Conservation (phyloP, 2,329 filamentous ascomycete species). For the Aureobasidium sp. region DNA sequence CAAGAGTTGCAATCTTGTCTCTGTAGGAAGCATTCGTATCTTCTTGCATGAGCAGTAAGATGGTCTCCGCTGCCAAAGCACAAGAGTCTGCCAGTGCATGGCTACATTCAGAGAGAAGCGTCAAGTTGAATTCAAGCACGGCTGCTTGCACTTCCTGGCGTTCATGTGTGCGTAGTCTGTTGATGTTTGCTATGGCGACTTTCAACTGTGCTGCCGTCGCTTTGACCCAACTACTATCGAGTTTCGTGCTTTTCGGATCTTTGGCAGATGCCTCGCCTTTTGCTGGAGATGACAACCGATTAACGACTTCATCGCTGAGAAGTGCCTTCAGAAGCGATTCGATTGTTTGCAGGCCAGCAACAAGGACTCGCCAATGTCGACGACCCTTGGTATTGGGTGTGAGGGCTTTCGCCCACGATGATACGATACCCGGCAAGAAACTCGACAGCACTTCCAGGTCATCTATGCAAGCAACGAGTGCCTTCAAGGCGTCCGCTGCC, state of each 20-base stretch:
- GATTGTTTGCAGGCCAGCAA: slow-evolving; percentile 23
- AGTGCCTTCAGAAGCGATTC: slow-evolving; percentile 18
- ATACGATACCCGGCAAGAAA: slow-evolving; percentile 83
- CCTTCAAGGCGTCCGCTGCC: slow-evolving; percentile 58
- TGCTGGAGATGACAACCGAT: slow-evolving; percentile 29
- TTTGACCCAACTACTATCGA: slow-evolving; percentile 57
- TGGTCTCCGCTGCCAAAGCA: slow-evolving; percentile 69
- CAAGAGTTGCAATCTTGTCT: slow-evolving; percentile 50
- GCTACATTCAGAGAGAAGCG: slow-evolving; percentile 71
- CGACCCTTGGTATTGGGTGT: slow-evolving; percentile 59
- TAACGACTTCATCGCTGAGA: slow-evolving; percentile 11
- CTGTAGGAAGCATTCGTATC: slow-evolving; percentile 30
- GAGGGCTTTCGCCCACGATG: slow-evolving; percentile 68
- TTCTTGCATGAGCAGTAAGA: slow-evolving; percentile 57
- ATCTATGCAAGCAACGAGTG: slow-evolving; percentile 57
- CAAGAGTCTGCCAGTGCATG: slow-evolving; percentile 62
- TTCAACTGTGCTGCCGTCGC: slow-evolving; percentile 77
- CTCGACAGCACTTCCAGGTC: slow-evolving; percentile 71
- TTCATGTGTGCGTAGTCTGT: slow-evolving; percentile 67
- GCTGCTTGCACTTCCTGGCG: slow-evolving; percentile 61
- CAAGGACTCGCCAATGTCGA: slow-evolving; percentile 57
- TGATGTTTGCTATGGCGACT: slow-evolving; percentile 68
- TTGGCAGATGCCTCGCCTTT: slow-evolving; percentile 18
- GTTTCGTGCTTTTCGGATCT: background rate
- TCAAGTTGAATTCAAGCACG: slow-evolving; percentile 64